Conservation (phyloP, 1,284 basidiomycete species). For the Cystobasidium slooffiae region DNA sequence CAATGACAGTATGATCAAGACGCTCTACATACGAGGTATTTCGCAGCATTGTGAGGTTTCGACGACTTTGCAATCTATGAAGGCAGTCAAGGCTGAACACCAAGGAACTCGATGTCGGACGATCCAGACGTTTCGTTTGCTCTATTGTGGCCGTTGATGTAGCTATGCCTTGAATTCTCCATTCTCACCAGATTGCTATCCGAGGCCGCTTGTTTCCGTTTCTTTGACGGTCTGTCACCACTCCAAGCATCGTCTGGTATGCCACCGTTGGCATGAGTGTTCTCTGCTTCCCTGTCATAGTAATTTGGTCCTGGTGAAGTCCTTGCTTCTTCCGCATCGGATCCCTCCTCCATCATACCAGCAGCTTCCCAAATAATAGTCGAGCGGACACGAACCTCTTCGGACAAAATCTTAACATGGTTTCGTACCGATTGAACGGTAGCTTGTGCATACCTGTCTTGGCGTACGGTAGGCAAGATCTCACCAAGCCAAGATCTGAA, state of each 20-base stretch:
- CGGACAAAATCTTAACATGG: neutral
- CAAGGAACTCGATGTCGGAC: conserved; percentile 15
- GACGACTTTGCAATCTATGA: no score
- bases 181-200: neutral
- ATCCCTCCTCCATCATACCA: conserved; percentile 37
- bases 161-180: neutral
- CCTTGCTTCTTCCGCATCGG: conserved; percentile 10
- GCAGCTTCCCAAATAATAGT: conserved; percentile 25
- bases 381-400: conserved; percentile 29
- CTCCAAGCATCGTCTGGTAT: no score
- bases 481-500: conserved; percentile 10
- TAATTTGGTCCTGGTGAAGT: neutral
- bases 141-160: neutral
- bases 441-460: neutral
- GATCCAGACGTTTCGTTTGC: neutral
- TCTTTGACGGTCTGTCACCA: no score
- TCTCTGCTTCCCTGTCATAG: neutral
- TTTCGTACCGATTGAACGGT: neutral
- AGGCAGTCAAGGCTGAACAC: neutral
- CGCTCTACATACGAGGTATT: no score
- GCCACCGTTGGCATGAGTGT: neutral
- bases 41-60: no score
- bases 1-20: no score
- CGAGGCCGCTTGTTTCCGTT: neutral
- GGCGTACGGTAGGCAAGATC: neutral